Conservation (phyloP, 1,284 basidiomycete species). For the Tilletia indica region DNA sequence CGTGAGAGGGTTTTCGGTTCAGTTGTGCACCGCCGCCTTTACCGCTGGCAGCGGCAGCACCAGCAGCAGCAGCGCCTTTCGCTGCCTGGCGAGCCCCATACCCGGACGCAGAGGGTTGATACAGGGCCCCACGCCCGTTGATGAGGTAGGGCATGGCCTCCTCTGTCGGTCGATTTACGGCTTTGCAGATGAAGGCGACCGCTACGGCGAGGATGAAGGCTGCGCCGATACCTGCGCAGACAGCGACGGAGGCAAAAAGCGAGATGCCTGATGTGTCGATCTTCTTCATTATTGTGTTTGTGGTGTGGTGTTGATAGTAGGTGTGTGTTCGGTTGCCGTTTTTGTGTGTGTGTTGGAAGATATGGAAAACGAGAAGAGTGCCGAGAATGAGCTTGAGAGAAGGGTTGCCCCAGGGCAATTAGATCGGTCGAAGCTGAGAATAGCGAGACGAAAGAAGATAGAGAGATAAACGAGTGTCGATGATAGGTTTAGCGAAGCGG, state of each 20-base stretch:
- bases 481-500: too few relatives aligned
- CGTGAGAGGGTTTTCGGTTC: not conserved
- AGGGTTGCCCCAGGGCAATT: too few relatives aligned
- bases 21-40: not conserved
- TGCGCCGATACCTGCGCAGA: conserved; percentile 19
- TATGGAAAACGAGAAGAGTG: too few relatives aligned
- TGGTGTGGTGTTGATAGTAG: not conserved
- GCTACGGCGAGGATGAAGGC: conserved; percentile 21
- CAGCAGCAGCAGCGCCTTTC: not conserved
- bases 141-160: conserved; percentile 23
- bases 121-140: conserved; percentile 17
- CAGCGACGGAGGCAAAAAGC: conserved; percentile 18
- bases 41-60: not conserved
- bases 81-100: conserved; percentile 19
- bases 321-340: not conserved
- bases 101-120: conserved; percentile 24
- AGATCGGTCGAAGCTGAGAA: too few relatives aligned
- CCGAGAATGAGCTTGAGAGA: too few relatives aligned
- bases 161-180: conserved; percentile 21
- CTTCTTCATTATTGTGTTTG: not conserved
- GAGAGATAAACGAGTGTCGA: too few relatives aligned
- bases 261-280: conserved; percentile 21
- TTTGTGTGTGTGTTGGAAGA: too few relatives aligned
- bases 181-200: conserved; percentile 22
- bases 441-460: too few relatives aligned